Percentiles rank a stretch among this genome's conserved stretches.
These are phyloP conservation scores for Brassica napus DNA, from an alignment of 345 rosid species.

Conservation along the genomic window DNA sequence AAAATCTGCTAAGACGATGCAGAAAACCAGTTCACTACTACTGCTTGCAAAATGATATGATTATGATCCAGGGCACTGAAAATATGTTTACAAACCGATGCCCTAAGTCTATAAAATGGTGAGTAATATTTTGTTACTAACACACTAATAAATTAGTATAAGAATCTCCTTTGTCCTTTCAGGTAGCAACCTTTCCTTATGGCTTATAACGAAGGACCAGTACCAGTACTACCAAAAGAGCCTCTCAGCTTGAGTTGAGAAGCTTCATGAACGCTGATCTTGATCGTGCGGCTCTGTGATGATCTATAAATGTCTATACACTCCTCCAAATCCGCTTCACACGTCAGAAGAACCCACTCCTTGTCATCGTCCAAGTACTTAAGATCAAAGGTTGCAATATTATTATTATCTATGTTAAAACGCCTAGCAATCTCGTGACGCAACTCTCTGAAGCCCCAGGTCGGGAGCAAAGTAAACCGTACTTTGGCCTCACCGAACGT, in stretches of 20 bases:
- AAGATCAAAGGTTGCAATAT: constrained; percentile 46
- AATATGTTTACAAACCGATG: constrained; percentile 22
- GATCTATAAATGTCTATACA: constrained; percentile 68
- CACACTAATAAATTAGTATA: constrained; percentile 31
- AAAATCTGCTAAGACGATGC: constrained; percentile 39
- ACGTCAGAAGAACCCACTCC: constrained; percentile 78
- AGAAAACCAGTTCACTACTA: constrained; percentile 24
- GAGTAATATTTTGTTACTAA: constrained; percentile 24
- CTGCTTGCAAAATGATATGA: constrained; percentile 34
- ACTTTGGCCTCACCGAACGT: constrained; percentile 64
- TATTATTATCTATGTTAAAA: constrained; percentile 46
- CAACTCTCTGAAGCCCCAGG: constrained; percentile 52
- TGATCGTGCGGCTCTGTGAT: constrained; percentile 54
- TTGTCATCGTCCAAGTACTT: constrained; percentile 71
- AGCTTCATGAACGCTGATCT: constrained; percentile 56
- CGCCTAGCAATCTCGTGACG: constrained; percentile 62
- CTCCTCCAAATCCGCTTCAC: constrained; percentile 84
- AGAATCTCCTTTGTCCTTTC: background rate
- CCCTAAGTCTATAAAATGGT: constrained; percentile 23
- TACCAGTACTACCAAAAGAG: constrained; percentile 42
- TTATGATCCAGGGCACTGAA: constrained; percentile 18
- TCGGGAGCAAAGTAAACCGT: constrained; percentile 58
- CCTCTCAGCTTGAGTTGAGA: constrained; percentile 43
- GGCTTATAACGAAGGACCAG: constrained; percentile 39
- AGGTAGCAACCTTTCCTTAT: constrained; percentile 11